These are phyloP conservation scores for Leishmania arabica DNA, from an alignment of 208 protist species.

Conservation along the genomic window DNA sequence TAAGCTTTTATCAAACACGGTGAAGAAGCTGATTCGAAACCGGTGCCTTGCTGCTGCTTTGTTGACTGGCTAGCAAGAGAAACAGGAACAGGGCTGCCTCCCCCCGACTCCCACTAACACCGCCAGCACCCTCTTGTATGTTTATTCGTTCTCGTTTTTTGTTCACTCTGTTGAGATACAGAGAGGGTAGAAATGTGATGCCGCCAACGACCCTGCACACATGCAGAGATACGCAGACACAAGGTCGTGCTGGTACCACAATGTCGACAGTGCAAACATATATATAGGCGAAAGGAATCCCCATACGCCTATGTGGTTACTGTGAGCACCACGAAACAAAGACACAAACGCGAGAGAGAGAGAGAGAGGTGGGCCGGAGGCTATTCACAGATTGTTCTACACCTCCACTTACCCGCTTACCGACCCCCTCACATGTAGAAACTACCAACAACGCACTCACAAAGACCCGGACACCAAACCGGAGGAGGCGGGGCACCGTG, in stretches of 20 bases:
- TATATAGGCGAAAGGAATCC: not conserved
- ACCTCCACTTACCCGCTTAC: not conserved
- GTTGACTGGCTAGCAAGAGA: not conserved
- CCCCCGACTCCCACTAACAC: not conserved
- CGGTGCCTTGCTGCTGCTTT: not conserved
- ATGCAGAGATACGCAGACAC: not conserved
- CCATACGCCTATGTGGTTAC: constrained; percentile 1
- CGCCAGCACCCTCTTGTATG: not conserved
- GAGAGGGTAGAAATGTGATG: not conserved
- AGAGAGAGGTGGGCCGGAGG: not conserved
- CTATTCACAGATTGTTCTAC: not conserved
- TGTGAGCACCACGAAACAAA: constrained; percentile 13
- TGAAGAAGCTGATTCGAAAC: not conserved
- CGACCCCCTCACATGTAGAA: not conserved
- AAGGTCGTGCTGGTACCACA: not conserved
- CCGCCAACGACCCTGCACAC: not conserved
- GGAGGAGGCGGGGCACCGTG: not conserved
- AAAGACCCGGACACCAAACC: not conserved
- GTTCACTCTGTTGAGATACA: not conserved
- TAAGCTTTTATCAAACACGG: not conserved
- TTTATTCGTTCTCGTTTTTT: not conserved
- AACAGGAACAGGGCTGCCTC: not conserved
- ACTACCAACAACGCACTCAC: not conserved
- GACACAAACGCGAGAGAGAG: not conserved
- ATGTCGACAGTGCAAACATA: not conserved